These are phyloP conservation scores for Cyberlindnera lachancei DNA, from an alignment of 805 yeast genomes.

Conservation along the genomic window DNA sequence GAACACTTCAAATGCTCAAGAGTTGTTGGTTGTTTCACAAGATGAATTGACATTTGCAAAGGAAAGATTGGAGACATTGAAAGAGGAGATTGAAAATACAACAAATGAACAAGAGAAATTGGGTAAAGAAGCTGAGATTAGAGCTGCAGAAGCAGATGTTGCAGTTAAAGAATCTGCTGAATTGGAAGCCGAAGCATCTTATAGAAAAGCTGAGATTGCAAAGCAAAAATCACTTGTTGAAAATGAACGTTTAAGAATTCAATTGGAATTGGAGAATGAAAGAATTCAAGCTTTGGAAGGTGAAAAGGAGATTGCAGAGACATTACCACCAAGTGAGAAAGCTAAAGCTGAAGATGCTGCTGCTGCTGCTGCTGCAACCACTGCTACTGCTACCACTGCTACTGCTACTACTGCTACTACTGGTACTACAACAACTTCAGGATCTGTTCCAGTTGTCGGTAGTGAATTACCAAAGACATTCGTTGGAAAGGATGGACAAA, in stretches of 20 bases:
- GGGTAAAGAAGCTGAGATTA: slow-evolving; percentile 25
- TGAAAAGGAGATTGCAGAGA: slow-evolving; percentile 34
- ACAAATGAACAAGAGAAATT: slow-evolving; percentile 25
- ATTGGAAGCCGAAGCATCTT: slow-evolving; percentile 28
- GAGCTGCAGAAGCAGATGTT: slow-evolving; percentile 25
- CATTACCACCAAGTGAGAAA: slow-evolving; percentile 23
- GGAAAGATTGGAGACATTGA: slow-evolving; percentile 26
- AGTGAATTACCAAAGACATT: too few relatives aligned
- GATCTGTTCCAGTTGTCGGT: slow-evolving; percentile 1
- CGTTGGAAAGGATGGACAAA: too few relatives aligned
- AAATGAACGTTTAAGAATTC: slow-evolving; percentile 27
- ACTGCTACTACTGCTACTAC: slow-evolving; percentile 3
- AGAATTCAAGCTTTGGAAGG: slow-evolving; percentile 26
- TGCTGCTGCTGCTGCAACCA: background rate
- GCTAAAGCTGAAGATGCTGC: slow-evolving; percentile 3
- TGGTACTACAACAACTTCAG: slow-evolving; percentile 1
- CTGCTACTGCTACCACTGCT: slow-evolving; percentile 2
- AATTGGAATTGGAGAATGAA: slow-evolving; percentile 30
- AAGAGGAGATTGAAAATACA: slow-evolving; percentile 25
- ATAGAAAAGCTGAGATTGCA: slow-evolving; percentile 32
- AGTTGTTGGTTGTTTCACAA: slow-evolving; percentile 36
- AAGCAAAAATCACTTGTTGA: slow-evolving; percentile 30
- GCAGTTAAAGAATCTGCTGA: slow-evolving; percentile 29
- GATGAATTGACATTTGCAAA: slow-evolving; percentile 32
- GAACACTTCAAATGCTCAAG: slow-evolving; percentile 36